Conservation (phyloP, 2,329 filamentous ascomycete genomes). For the Aspergillus persii region DNA sequence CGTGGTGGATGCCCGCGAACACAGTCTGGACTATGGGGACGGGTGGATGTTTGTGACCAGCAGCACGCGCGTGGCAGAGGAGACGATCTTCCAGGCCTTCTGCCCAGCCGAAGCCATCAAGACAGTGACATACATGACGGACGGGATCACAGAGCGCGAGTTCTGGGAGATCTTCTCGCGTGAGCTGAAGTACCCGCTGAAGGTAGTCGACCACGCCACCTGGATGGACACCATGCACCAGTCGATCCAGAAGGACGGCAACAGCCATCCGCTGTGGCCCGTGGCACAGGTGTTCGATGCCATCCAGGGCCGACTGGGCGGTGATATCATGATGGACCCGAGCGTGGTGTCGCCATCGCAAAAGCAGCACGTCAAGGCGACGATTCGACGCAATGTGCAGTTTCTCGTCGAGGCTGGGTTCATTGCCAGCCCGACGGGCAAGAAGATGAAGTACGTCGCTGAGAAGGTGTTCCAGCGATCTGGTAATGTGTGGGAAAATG, state of each 20-base stretch:
- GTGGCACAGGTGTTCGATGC: constrained; percentile 9
- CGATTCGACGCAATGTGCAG: constrained; percentile 11
- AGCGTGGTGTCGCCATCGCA: constrained; percentile 12
- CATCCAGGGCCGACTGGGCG: constrained; percentile 9
- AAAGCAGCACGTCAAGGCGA: constrained; percentile 13
- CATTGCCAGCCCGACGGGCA: constrained; percentile 13
- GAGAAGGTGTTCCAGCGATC: constrained; percentile 15
- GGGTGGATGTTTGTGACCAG: constrained; percentile 13
- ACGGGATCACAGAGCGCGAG: constrained; percentile 13
- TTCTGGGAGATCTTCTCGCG: constrained; percentile 15
- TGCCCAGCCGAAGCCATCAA: constrained; percentile 6
- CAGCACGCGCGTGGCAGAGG: constrained; percentile 11
- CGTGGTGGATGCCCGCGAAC: constrained; percentile 7
- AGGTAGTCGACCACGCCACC: background rate
- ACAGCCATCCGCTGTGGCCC: constrained; percentile 12
- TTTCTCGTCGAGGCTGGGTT: constrained; percentile 13
- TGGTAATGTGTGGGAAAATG: constrained; percentile 16
- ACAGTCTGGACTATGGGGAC: constrained; percentile 5
- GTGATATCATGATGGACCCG: background rate
- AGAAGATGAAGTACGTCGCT: constrained; percentile 14
- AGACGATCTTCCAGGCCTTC: constrained; percentile 12
- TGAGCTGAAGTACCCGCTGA: constrained; percentile 10
- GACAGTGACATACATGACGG: constrained; percentile 5
- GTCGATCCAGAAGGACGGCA: constrained; percentile 1
- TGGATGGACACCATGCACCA: constrained; percentile 10